Conservation (phyloP, 345 rosid species). For the Kernera saxatilis region DNA sequence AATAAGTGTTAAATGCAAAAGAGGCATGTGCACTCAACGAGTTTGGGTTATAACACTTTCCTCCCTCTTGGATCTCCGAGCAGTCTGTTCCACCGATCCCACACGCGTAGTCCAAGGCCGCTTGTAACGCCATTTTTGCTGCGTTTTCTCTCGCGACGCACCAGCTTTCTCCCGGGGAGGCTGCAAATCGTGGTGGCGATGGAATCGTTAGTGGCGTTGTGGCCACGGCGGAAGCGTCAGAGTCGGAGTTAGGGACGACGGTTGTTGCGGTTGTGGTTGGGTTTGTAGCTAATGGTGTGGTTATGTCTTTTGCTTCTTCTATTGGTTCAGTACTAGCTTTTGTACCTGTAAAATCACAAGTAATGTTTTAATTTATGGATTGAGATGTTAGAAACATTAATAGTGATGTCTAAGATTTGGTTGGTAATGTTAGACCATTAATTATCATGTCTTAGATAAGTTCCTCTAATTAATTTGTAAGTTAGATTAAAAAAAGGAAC, state of each 20-base stretch:
- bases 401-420: conserved; percentile 9
- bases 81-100: conserved; percentile 82
- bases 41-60: conserved; percentile 69
- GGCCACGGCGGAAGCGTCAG: conserved; percentile 30
- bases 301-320: conserved; percentile 30
- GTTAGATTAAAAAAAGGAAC: not conserved
- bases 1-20: conserved; percentile 75
- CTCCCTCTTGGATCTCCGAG: conserved; percentile 54
- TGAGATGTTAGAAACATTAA: not conserved
- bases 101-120: conserved; percentile 87
- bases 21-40: conserved; percentile 69
- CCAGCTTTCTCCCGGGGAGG: conserved; percentile 41
- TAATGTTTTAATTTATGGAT: not conserved
- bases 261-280: conserved; percentile 19
- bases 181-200: conserved; percentile 8
- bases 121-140: conserved; percentile 55
- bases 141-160: conserved; percentile 74
- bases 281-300: conserved; percentile 31
- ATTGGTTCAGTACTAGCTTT: conserved; percentile 18
- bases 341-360: not conserved
- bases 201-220: conserved; percentile 28
- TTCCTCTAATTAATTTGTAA: not conserved
- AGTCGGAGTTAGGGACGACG: conserved; percentile 24
- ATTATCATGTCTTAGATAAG: not conserved
- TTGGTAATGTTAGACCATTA: conserved; percentile 11